Base-by-base conservation (phyloP, 2,329 filamentous ascomycete species). In the Huntiella decipiens region DNA sequence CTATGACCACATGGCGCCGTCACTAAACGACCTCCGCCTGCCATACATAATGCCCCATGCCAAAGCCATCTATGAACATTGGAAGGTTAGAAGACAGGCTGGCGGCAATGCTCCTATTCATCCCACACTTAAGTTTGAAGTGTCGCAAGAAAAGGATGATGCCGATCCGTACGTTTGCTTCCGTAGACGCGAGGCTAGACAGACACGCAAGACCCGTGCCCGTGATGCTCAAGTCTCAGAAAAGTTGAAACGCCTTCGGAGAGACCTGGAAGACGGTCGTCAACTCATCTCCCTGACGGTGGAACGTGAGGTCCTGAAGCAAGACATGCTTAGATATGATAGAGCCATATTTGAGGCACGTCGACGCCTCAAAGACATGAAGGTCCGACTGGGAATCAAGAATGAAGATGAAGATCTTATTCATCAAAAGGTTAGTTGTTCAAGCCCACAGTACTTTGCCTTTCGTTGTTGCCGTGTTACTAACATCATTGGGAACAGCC, bases 121-220 rank as follows among this genome's bases (percentile, higher is more conserved):
- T 57, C 76, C 85, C 5, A 70, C 67, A 16, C 74, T 96, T 59
- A 95, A 95, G 66, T 91, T 94, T 53, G 91, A 98, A 65, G 92
- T 79, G 40, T 85, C 91, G 52, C 82, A 85, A 58, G 88, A 96
- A 53, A 92, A 80, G 51, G 91, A 98, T 61, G 91, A 98, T 59
- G 77, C 83, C 55, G 91, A 98, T 63, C 91, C 91, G 42, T 98
- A 94, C 64, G 87, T 98, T 56, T 98, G 91, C 64, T 98, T 98
- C 73, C 77, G 91, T 58, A 78, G 91, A 54, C 82, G 91, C 52
- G 91, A 98, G 63, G 83, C 93, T 40, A 80, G 91, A 48, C 85
- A 93, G 60, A 88, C 86, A 43, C 82, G 91, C 55, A 98, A 96
- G 66, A 98, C 91, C 34, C 75, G 91, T 57, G 85, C 84, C 54